Conservation (phyloP, 108 stramenopile species). For the Cyclostephanos invisitatus region DNA sequence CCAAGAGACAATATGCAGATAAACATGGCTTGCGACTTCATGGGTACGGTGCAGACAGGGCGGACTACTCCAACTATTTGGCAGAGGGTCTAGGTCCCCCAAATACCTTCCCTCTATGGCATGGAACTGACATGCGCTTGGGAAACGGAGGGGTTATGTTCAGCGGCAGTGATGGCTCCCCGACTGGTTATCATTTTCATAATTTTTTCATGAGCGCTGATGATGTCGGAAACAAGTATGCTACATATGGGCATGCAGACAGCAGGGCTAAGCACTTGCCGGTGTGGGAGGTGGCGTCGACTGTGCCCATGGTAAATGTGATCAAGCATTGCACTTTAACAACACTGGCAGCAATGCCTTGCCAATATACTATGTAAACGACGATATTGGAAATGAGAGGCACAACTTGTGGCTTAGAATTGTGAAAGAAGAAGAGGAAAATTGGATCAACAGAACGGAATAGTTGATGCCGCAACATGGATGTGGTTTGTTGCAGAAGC, state of each 20-base stretch:
- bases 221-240: conserved; percentile 38
- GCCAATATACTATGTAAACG: conserved; percentile 3
- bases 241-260: conserved; percentile 46
- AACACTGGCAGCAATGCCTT: background rate
- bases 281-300: conserved; percentile 1
- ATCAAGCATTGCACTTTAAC: background rate
- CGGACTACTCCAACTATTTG: conserved; percentile 1
- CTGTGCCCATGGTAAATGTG: background rate
- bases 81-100: background rate
- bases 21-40: background rate
- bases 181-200: conserved; percentile 50
- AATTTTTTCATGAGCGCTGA: conserved; percentile 45
- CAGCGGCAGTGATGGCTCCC: background rate
- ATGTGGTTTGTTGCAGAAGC: background rate
- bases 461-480: background rate
- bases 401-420: background rate
- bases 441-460: background rate
- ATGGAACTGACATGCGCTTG: conserved; percentile 14
- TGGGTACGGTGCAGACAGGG: conserved; percentile 4
- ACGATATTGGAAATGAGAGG: background rate
- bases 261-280: conserved; percentile 10
- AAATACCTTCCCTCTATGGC: conserved; percentile 30
- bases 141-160: conserved; percentile 3
- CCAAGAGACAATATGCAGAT: conserved; percentile 8
- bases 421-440: background rate